A percentile compares a stretch with the other conserved stretches of the same genome.
Conservation (phyloP, 108 stramenopile genomes). For the Mayamaea pseudoterrestris region DNA sequence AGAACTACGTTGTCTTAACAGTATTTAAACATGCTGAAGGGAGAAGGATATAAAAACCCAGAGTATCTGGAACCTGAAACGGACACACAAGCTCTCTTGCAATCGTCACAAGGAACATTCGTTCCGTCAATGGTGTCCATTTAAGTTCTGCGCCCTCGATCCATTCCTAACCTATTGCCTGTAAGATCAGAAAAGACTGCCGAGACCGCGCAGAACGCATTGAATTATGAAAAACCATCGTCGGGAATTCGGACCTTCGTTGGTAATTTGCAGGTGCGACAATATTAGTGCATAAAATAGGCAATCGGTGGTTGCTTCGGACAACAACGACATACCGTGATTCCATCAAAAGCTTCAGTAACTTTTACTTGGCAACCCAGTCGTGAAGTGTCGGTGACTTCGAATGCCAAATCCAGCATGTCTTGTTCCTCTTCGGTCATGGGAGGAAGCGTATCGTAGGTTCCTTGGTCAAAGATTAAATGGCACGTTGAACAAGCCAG, state of each 20-base stretch:
- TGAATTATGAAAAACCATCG: conserved; percentile 67
- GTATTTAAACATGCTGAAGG: too few species aligned
- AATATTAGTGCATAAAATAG: background rate
- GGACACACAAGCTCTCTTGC: too few species aligned
- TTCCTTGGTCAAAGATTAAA: conserved; percentile 80
- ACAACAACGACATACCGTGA: conserved; percentile 31
- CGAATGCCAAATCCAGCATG: conserved; percentile 98
- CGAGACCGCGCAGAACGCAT: too few species aligned
- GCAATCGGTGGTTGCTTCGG: background rate
- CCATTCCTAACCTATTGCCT: too few species aligned
- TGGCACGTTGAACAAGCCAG: conserved; percentile 88
- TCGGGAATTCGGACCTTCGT: conserved; percentile 71
- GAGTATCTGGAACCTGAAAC: too few species aligned
- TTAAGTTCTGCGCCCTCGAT: too few species aligned
- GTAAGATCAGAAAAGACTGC: too few species aligned
- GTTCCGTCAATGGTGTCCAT: too few species aligned
- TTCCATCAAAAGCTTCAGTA: conserved; percentile 78
- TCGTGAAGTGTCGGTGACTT: conserved; percentile 93
- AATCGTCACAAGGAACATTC: too few species aligned
- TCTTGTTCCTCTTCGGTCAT: conserved; percentile 95
- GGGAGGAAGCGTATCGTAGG: conserved; percentile 76
- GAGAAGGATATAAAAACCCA: too few species aligned
- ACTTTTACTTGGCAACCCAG: conserved; percentile 95
- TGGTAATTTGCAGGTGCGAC: background rate
- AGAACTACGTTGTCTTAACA: too few species aligned